Evolutionary conservation across 306 rosid genomes (phyloP).

Genomic region (Quercus berberidifolia): DNA sequence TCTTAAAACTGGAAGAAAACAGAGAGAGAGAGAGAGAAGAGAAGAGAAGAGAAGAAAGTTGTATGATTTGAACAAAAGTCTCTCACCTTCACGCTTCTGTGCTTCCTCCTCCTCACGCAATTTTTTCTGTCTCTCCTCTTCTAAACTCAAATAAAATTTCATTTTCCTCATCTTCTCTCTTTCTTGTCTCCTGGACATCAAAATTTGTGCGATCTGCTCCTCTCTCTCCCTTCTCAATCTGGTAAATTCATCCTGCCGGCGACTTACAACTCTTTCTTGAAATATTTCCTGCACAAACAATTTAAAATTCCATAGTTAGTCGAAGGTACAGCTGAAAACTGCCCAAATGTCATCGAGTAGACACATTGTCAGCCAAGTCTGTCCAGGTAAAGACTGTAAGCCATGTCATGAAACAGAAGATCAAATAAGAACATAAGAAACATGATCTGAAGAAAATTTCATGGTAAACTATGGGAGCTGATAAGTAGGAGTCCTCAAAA

Average conservation of each 20-base stretch:
- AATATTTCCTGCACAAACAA: conserved; percentile 46
- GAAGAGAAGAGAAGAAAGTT: not conserved
- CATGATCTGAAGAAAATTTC: not conserved
- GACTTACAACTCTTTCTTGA: conserved; percentile 59
- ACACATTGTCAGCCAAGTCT: not conserved
- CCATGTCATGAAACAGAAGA: not conserved
- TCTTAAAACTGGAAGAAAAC: not conserved
- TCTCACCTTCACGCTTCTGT: conserved; percentile 68
- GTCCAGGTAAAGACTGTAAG: too few species aligned
- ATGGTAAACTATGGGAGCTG: not conserved
- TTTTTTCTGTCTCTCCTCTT: conserved; percentile 73
- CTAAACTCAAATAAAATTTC: conserved; percentile 61
- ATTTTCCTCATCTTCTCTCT: conserved; percentile 73
- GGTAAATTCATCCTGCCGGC: conserved; percentile 63
- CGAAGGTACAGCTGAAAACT: not conserved
- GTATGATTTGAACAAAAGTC: not conserved
- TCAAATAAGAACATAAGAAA: not conserved
- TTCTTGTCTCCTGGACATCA: conserved; percentile 62
- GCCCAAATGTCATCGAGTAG: not conserved
- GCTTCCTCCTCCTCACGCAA: conserved; percentile 84
- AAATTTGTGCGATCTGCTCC: conserved; percentile 58
- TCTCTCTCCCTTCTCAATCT: conserved; percentile 68
- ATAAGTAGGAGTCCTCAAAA: not conserved
- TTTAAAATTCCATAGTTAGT: not conserved
- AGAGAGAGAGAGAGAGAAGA: too few species aligned